These are phyloP conservation scores for Microbotryum saponariae DNA, from an alignment of 1,284 basidiomycete species.

Conservation along the genomic window DNA sequence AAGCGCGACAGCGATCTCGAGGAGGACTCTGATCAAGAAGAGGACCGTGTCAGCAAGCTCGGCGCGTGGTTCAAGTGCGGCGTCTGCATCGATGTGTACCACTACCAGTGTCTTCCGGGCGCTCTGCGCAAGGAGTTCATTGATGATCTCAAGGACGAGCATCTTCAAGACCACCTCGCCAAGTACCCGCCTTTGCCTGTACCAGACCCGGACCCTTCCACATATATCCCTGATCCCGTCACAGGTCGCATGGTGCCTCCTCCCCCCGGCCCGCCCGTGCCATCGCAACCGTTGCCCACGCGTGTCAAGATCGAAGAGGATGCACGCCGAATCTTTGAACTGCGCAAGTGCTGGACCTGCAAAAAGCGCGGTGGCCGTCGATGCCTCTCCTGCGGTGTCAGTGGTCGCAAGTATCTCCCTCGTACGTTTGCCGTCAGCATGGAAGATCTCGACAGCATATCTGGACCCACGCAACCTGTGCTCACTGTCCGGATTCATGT, in stretches of 20 bases:
- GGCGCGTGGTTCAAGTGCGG: constrained; percentile 30
- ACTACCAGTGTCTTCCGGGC: constrained; percentile 22
- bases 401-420: constrained; percentile 16
- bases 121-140: constrained; percentile 13
- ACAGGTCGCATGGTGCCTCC: not conserved
- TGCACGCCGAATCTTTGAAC: constrained; percentile 10
- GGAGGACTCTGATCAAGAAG: constrained; percentile 12
- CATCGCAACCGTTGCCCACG: not conserved
- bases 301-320: constrained; percentile 26
- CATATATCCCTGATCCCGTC: not conserved
- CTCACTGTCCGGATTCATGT: not conserved
- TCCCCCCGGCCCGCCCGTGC: not conserved
- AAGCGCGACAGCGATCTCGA: constrained; percentile 5
- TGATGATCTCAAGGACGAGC: constrained; percentile 15
- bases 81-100: constrained; percentile 23
- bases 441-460: not conserved
- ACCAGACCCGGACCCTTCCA: not conserved
- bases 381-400: constrained; percentile 29
- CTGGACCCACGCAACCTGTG: not conserved
- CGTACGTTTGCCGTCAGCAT: not conserved
- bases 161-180: constrained; percentile 2
- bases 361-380: constrained; percentile 21
- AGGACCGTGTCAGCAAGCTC: constrained; percentile 3
- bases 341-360: constrained; percentile 32
- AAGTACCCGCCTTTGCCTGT: not conserved